phyloP scores from a whole-genome alignment of 768 basidiomycete species.

The Termitomyces sp. region DNA sequence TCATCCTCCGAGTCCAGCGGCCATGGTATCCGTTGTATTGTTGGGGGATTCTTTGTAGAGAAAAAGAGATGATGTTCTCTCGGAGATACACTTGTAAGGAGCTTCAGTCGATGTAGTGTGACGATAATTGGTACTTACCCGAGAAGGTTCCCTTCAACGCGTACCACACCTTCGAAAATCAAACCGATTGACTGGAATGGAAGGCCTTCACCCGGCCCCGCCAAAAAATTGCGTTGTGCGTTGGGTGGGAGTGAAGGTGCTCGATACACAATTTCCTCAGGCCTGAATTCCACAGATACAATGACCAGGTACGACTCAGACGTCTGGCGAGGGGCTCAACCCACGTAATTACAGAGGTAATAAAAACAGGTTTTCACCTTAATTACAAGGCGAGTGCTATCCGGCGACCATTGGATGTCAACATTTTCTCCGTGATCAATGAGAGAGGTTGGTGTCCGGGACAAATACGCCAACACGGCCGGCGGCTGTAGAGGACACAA shows the following conservation, averaged over 20 bases:
- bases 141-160: slow-evolving; percentile 66
- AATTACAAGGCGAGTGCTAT: slow-evolving; percentile 73
- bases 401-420: slow-evolving; percentile 75
- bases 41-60: slow-evolving; percentile 67
- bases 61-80: slow-evolving; percentile 65
- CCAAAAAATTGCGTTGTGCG: slow-evolving; percentile 63
- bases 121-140: slow-evolving; percentile 37
- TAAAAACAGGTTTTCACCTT: slow-evolving; percentile 44
- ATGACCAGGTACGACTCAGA: slow-evolving; percentile 75
- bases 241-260: slow-evolving; percentile 44
- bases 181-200: slow-evolving; percentile 63
- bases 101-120: neutral
- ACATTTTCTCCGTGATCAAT: slow-evolving; percentile 80
- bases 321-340: slow-evolving; percentile 49
- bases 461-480: slow-evolving; percentile 63
- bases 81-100: slow-evolving; percentile 58
- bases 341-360: neutral
- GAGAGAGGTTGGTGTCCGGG: slow-evolving; percentile 72
- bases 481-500: slow-evolving; percentile 46
- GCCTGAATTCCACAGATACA: slow-evolving; percentile 55
- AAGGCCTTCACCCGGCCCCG: slow-evolving; percentile 77
- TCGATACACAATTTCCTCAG: slow-evolving; percentile 50
- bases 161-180: slow-evolving; percentile 77
- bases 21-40: slow-evolving; percentile 84
- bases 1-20: slow-evolving; percentile 42